Evolutionary conservation across 345 rosid genomes (phyloP).

Genomic region (Zanthoxylum bungeanum): DNA sequence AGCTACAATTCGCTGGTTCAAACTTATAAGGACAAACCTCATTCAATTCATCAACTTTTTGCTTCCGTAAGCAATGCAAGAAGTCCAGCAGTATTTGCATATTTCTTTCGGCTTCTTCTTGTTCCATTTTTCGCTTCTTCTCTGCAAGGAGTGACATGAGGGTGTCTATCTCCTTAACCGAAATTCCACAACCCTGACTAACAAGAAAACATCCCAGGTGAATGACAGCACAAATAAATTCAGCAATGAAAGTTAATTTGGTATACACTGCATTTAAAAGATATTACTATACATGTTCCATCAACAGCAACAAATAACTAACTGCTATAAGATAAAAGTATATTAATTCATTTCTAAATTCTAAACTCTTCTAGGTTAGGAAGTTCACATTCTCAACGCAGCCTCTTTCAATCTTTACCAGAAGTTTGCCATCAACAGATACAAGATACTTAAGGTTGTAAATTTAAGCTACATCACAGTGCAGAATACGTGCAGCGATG

Average conservation of each 20-base stretch:
- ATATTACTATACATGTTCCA: not conserved
- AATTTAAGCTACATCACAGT: too few relatives aligned
- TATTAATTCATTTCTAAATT: not conserved
- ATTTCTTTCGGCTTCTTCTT: conserved; percentile 97
- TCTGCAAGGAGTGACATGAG: conserved; percentile 73
- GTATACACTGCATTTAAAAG: not conserved
- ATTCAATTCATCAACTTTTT: conserved; percentile 80
- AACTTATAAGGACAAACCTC: conserved; percentile 51
- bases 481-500: not conserved
- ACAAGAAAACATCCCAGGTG: conserved; percentile 20
- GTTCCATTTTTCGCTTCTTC: conserved; percentile 94
- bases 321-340: not conserved
- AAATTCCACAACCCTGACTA: conserved; percentile 87
- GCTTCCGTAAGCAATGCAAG: conserved; percentile 79
- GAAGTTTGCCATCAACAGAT: not conserved
- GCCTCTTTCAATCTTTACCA: not conserved
- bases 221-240: not conserved
- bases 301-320: not conserved
- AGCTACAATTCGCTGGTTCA: not conserved
- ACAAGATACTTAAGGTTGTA: not conserved
- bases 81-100: conserved; percentile 95
- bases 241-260: not conserved
- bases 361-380: not conserved
- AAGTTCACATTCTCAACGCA: not conserved
- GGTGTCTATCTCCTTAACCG: conserved; percentile 83